These are phyloP conservation scores for Irpex lacteus DNA, from an alignment of 1,284 basidiomycete species.

Conservation along the genomic window DNA sequence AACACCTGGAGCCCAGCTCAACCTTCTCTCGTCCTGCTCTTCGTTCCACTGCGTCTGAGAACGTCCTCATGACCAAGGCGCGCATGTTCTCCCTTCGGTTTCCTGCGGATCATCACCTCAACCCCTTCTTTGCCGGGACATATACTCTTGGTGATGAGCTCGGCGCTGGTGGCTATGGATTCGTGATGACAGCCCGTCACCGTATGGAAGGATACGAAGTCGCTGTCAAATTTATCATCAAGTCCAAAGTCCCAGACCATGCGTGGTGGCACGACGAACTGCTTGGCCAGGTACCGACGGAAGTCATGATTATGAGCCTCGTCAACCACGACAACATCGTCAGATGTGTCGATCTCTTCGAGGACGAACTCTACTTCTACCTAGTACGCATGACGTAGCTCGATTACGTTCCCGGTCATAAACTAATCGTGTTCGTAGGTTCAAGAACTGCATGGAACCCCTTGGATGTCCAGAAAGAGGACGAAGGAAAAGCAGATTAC, in stretches of 20 bases:
- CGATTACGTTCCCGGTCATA: neutral
- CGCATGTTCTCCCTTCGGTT: constrained; percentile 57
- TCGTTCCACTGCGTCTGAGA: constrained; percentile 16
- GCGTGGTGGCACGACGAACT: constrained; percentile 74
- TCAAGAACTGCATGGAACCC: constrained; percentile 88
- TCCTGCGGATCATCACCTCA: constrained; percentile 58
- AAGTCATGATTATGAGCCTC: constrained; percentile 74
- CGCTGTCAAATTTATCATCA: constrained; percentile 92
- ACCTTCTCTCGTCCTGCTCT: constrained; percentile 4
- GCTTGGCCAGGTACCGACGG: constrained; percentile 69
- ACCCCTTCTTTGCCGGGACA: constrained; percentile 59
- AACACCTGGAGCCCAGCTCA: neutral
- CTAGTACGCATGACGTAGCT: constrained; percentile 44
- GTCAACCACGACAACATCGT: constrained; percentile 82
- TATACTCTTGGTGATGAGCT: constrained; percentile 81
- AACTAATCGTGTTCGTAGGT: constrained; percentile 45
- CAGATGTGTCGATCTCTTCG: constrained; percentile 79
- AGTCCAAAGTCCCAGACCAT: constrained; percentile 76
- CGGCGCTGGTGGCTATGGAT: constrained; percentile 90
- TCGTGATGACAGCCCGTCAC: constrained; percentile 79
- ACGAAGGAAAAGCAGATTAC: constrained; percentile 26
- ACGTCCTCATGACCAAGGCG: constrained; percentile 19
- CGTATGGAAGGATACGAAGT: constrained; percentile 61
- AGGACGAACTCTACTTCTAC: constrained; percentile 84
- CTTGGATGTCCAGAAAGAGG: constrained; percentile 56